Percentiles rank a stretch among this genome's conserved stretches.
These are phyloP conservation scores for Breynia disticha DNA, from an alignment of 441 rosid genomes.

Conservation along the genomic window DNA sequence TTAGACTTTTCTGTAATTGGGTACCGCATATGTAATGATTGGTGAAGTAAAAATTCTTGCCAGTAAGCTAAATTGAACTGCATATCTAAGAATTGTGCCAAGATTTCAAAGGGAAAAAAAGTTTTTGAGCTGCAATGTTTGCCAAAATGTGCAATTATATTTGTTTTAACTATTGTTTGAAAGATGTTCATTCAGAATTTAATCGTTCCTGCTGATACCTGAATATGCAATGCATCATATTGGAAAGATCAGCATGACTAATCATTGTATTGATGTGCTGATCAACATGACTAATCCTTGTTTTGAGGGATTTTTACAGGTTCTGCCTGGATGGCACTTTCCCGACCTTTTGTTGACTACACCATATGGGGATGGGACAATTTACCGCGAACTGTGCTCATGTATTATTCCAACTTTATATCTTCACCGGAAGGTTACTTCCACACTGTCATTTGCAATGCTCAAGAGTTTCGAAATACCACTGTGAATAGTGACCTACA, in stretches of 20 bases:
- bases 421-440: constrained; percentile 97
- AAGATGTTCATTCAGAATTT: not conserved
- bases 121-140: too few relatives aligned
- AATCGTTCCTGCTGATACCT: not conserved
- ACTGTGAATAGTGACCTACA: constrained; percentile 88
- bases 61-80: too few relatives aligned
- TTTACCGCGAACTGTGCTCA: constrained; percentile 64
- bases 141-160: not conserved
- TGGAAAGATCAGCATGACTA: not conserved
- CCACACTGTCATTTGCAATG: constrained; percentile 84
- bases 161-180: not conserved
- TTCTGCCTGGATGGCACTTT: constrained; percentile 96
- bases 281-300: too few relatives aligned
- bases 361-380: constrained; percentile 99
- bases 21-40: too few relatives aligned
- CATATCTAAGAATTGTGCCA: too few relatives aligned
- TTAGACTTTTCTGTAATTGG: too few relatives aligned
- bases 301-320: constrained; percentile 48
- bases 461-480: constrained; percentile 66
- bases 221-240: too few relatives aligned
- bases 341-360: constrained; percentile 77
- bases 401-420: constrained; percentile 87
- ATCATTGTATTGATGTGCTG: constrained; percentile 1
- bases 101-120: too few relatives aligned
- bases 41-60: too few relatives aligned